Evolutionary conservation across 768 basidiomycete species (phyloP).

Genomic region (Piloderma croceum): DNA sequence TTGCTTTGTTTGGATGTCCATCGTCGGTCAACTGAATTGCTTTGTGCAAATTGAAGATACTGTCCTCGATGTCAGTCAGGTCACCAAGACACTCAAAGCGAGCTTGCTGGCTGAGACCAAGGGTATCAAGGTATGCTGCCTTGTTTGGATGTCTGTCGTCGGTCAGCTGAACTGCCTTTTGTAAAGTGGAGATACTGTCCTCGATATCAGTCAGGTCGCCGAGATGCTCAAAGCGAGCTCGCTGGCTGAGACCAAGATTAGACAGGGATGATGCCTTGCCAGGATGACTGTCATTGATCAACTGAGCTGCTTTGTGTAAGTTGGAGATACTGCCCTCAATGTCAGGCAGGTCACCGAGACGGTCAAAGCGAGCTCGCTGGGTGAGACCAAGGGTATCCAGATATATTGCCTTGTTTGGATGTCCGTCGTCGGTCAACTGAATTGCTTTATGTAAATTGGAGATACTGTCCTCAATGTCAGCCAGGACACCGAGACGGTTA

Average conservation of each 20-base stretch:
- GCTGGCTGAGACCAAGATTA: conserved; percentile 17
- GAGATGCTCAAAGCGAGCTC: conserved; percentile 17
- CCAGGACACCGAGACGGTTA: conserved; percentile 14
- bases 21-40: conserved; percentile 16
- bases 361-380: conserved; percentile 18
- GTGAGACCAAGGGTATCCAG: conserved; percentile 18
- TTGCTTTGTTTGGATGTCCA: conserved; percentile 3
- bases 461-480: conserved; percentile 20
- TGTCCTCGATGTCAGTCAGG: conserved; percentile 17
- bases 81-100: no score
- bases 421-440: conserved; percentile 3
- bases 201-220: conserved; percentile 22
- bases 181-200: conserved; percentile 5
- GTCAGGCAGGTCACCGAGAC: conserved; percentile 17
- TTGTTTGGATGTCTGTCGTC: no score
- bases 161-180: conserved; percentile 11
- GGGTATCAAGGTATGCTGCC: conserved; percentile 1
- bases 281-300: conserved; percentile 13
- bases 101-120: conserved; percentile 10
- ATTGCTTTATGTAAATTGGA: conserved; percentile 5
- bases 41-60: conserved; percentile 15
- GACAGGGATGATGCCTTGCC: conserved; percentile 10
- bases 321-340: conserved; percentile 18
- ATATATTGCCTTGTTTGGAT: not conserved
- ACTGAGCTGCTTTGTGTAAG: conserved; percentile 9